phyloP scores from a whole-genome alignment of 2,329 filamentous ascomycete species.

The Nemania diffusa region DNA sequence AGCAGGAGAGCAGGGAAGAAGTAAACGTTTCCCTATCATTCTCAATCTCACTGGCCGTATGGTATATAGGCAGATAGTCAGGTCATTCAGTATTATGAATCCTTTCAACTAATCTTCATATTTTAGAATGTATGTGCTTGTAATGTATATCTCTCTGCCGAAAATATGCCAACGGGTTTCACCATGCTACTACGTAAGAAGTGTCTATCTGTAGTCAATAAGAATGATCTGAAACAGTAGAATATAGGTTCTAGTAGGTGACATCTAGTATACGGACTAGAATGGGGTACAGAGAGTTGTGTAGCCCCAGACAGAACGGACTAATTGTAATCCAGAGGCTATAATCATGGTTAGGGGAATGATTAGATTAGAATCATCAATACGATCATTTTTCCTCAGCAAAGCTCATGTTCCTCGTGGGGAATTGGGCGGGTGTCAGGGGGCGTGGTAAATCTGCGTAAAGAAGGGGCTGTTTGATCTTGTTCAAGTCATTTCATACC shows the following conservation, averaged over 20 bases:
- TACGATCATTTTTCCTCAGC: not conserved
- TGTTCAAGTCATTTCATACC: no score
- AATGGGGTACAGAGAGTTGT: no score
- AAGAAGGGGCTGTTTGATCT: no score
- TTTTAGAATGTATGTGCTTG: not conserved
- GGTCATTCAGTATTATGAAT: slow-evolving; percentile 10
- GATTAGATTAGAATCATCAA: no score
- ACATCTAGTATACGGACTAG: no score
- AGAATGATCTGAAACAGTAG: no score
- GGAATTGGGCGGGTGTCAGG: not conserved
- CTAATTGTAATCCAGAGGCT: no score
- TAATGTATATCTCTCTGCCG: not conserved
- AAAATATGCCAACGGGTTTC: not conserved
- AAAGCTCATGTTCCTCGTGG: not conserved
- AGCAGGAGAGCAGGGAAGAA: not conserved
- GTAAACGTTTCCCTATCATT: not conserved
- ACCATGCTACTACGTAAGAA: not conserved
- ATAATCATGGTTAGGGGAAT: no score
- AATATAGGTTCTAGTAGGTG: no score
- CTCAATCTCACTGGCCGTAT: slow-evolving; percentile 10
- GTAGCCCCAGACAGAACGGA: no score
- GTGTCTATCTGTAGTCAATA: not conserved
- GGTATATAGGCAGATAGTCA: slow-evolving; percentile 14
- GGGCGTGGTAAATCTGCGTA: no score
- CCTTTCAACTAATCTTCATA: slow-evolving; percentile 14